Evolutionary conservation across 2,329 filamentous ascomycete genomes (phyloP).

Genomic region (Talaromyces pinophilus): DNA sequence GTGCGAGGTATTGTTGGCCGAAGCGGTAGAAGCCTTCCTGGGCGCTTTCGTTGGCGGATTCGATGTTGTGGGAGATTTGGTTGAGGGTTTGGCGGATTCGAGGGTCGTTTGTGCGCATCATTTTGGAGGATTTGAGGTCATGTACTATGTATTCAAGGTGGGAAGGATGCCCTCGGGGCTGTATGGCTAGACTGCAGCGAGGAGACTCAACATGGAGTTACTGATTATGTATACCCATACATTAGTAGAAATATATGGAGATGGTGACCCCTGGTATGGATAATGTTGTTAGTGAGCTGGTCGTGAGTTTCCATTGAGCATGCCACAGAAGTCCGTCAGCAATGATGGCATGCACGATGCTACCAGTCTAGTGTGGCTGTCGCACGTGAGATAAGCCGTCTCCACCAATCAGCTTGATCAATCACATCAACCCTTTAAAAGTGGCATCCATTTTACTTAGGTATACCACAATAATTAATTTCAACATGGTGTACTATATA

Average conservation of each 20-base stretch:
- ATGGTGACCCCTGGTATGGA: neutral
- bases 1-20: conserved; percentile 78
- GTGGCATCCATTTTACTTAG: neutral
- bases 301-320: neutral
- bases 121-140: conserved; percentile 33
- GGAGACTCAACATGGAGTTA: neutral
- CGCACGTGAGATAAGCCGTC: conserved; percentile 18
- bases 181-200: neutral
- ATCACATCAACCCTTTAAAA: neutral
- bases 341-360: neutral
- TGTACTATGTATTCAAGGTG: too few species aligned
- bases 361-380: neutral
- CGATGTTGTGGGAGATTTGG: conserved; percentile 85
- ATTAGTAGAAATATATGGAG: neutral
- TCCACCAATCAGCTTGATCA: conserved; percentile 10
- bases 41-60: conserved; percentile 87
- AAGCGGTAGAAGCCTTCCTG: conserved; percentile 89
- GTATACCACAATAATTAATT: neutral
- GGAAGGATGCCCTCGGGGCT: neutral
- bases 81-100: conserved; percentile 92
- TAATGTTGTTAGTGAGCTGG: neutral
- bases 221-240: neutral
- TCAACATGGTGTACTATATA: conserved; percentile 60
- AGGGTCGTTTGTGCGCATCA: conserved; percentile 70
- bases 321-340: neutral